Evolutionary conservation across 208 protist genomes (phyloP).

Genomic region (Acanthamoeba healyi): DNA sequence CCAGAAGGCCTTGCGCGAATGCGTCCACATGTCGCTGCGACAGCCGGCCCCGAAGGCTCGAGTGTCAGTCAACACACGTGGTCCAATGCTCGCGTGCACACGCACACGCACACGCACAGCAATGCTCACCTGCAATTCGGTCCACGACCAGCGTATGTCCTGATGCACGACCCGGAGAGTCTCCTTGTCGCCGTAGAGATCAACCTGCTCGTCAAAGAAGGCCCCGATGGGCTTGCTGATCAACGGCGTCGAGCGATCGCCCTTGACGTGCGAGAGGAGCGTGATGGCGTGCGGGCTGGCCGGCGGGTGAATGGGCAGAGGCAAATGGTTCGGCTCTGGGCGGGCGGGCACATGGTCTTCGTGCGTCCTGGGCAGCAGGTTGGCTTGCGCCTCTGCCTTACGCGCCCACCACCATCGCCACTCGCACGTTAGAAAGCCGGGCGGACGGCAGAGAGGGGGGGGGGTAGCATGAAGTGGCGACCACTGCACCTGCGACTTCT

Average conservation of each 20-base stretch:
- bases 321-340: background rate
- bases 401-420: too few species aligned
- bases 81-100: too few species aligned
- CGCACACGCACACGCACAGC: too few species aligned
- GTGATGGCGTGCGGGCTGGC: constrained; percentile 16
- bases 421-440: background rate
- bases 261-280: constrained; percentile 62
- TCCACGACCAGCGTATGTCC: constrained; percentile 76
- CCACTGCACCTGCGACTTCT: too few species aligned
- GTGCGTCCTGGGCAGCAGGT: constrained; percentile 27
- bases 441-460: too few species aligned
- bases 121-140: constrained; percentile 66
- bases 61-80: too few species aligned
- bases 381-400: background rate
- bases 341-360: constrained; percentile 24
- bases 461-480: too few species aligned
- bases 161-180: constrained; percentile 70
- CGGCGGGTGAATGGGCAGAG: constrained; percentile 13
- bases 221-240: constrained; percentile 58
- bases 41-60: too few species aligned
- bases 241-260: constrained; percentile 13
- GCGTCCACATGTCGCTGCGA: constrained; percentile 71
- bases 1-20: constrained; percentile 80
- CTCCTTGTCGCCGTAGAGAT: constrained; percentile 56
- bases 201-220: constrained; percentile 76